Evolutionary conservation across 495 filamentous ascomycete genomes (phyloP), one percentile per base, ranked within the genome.

Genomic region (Symbiotaphrina buchneri): DNA sequence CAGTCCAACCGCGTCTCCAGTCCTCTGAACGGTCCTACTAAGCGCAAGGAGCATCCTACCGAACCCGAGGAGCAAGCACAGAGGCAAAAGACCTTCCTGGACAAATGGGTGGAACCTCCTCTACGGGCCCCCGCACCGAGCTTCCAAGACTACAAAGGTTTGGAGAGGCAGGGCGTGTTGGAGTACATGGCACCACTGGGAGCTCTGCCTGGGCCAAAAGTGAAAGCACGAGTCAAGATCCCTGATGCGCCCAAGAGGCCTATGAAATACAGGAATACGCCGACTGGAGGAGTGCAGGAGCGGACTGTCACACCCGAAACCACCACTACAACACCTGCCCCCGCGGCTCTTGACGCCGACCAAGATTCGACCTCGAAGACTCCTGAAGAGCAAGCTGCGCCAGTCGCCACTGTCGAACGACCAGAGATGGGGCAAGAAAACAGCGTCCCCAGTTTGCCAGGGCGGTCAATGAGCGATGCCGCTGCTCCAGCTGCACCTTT

Each of bases 111-210:
- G 27, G 80, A 90, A 49, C 80, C 80, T 3, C 57, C 67, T 5
- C 40, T 73, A 22, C 63, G 69, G 39, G 51, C 57, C 18, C 70
- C 74, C 37, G 49, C 47, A 17, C 64, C 80, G 1, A 79, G 72
- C 38, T 85, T 69, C 46, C 58, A 64, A 47, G 80, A 85, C 34
- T 49, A 62, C 42, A 40, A 42, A 27, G 70, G 60, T 37, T 54
- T 68, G 40, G 52, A 68, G 37, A 52, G 68, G 18, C 57, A 66
- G 39, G 69, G 69, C 30, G 71, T 77, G 4, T 49, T 76, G 7
- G 68, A 68, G 46, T 62, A 65, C 39, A 80, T 82, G 74, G 62
- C 61, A 24, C 64, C 75, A 18, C 49, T 82, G 3, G 75, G 75
- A 22, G 59, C 59, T 17, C 49, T 63, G 28, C 75, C 75, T 5